A percentile compares a stretch with the other conserved stretches of the same genome.
These are phyloP conservation scores for Tetraselmis striata DNA, from an alignment of 139 green algal species.

Conservation along the genomic window DNA sequence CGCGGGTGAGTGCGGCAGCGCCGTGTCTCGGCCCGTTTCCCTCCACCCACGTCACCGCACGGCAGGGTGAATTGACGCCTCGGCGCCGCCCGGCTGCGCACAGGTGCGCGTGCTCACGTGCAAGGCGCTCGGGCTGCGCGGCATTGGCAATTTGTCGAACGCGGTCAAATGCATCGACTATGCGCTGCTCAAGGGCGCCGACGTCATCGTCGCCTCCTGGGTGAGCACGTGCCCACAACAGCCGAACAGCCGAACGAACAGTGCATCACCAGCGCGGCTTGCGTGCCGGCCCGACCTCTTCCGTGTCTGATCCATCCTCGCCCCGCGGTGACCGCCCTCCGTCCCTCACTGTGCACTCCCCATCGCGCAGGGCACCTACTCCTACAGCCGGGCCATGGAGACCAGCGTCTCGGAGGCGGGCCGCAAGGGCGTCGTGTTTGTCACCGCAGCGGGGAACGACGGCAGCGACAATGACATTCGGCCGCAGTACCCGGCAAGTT, in stretches of 20 bases:
- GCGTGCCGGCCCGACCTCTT: too few relatives aligned
- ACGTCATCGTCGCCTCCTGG: not conserved
- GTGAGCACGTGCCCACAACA: not conserved
- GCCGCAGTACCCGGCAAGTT: constrained; percentile 27
- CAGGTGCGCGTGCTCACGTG: not conserved
- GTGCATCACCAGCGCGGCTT: too few relatives aligned
- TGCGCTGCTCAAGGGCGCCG: not conserved
- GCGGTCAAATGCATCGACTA: not conserved
- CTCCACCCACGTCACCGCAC: too few relatives aligned
- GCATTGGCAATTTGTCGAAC: not conserved
- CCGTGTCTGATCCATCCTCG: too few relatives aligned
- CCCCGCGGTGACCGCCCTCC: too few relatives aligned
- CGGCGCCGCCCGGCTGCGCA: too few relatives aligned
- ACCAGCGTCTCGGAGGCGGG: constrained; percentile 16
- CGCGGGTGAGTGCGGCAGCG: too few relatives aligned
- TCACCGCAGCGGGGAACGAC: constrained; percentile 35
- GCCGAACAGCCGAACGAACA: too few relatives aligned
- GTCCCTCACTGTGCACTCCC: too few relatives aligned
- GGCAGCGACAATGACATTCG: constrained; percentile 24
- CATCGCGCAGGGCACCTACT: constrained; percentile 20
- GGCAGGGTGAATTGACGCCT: too few relatives aligned
- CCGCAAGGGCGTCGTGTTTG: constrained; percentile 24
- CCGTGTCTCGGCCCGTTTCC: too few relatives aligned
- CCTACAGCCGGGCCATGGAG: constrained; percentile 17
- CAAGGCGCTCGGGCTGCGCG: not conserved